phyloP scores from a whole-genome alignment of 2,329 filamentous ascomycete genomes.

The Leptographium wingfieldii region DNA sequence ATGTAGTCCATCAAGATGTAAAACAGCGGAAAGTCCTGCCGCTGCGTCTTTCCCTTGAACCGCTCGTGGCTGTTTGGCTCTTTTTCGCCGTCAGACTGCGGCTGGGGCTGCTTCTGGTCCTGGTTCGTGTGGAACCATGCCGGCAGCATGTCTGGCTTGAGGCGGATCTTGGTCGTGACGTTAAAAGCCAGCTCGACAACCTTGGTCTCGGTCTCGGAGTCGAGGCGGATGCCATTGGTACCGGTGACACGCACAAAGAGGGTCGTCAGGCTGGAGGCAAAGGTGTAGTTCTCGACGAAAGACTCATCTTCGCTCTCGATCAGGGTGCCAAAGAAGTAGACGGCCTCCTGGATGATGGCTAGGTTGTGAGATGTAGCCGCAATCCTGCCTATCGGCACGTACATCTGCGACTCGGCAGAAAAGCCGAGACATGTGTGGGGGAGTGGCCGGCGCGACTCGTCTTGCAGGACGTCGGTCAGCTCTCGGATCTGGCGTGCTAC shows the following conservation, averaged over 20 bases:
- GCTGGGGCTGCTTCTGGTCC: slow-evolving; percentile 16
- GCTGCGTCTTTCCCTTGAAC: slow-evolving; percentile 75
- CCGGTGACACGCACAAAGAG: slow-evolving; percentile 70
- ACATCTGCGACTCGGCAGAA: slow-evolving; percentile 75
- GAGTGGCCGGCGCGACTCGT: slow-evolving; percentile 77
- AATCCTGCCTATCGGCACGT: slow-evolving; percentile 79
- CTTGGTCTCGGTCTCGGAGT: slow-evolving; percentile 71
- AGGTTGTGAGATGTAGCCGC: slow-evolving; percentile 76
- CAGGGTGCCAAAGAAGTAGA: slow-evolving; percentile 77
- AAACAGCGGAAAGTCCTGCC: slow-evolving; percentile 89
- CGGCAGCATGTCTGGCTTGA: slow-evolving; percentile 74
- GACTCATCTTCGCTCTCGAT: slow-evolving; percentile 96
- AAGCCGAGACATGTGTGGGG: slow-evolving; percentile 89
- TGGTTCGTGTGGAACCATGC: slow-evolving; percentile 73
- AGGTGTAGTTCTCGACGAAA: slow-evolving; percentile 75
- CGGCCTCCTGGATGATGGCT: slow-evolving; percentile 71
- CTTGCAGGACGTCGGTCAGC: slow-evolving; percentile 61
- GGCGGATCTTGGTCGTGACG: slow-evolving; percentile 87
- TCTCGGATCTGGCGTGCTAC: slow-evolving; percentile 51
- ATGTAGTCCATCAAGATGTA: slow-evolving; percentile 95
- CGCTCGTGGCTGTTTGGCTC: slow-evolving; percentile 54
- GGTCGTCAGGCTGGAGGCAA: slow-evolving; percentile 78
- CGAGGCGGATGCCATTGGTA: slow-evolving; percentile 58
- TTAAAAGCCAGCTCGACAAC: slow-evolving; percentile 92
- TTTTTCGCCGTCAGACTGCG: slow-evolving; percentile 18